Base-by-base conservation (phyloP, 2,329 filamentous ascomycete genomes). In the Talaromyces sp. region DNA sequence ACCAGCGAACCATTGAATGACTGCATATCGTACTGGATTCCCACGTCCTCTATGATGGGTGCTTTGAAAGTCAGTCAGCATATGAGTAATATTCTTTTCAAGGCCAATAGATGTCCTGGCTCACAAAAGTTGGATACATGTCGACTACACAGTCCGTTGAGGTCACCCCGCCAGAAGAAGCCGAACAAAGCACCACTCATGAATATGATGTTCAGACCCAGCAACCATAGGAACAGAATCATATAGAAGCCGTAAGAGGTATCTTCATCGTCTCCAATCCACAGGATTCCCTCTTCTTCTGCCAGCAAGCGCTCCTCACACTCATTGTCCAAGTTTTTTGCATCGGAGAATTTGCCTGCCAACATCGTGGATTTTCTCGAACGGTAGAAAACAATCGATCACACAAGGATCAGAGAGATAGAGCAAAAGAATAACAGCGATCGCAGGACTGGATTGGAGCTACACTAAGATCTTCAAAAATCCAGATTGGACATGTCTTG, bases 1-100 rank as follows among this genome's bases (percentile, higher is more conserved):
- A 84, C 60, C 17, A 86, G 81, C 0, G 79, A 80, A 0, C 83
- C 83, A 55, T 86, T 83, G 66, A 85, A 86, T 2, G 58, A 58
- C 46, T 75, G 65, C 0, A 63, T 62, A 10, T 71, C 65, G 63
- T 78, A 81, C 10, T 65, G 62, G 4, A 80, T 69, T 20, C 70
- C 62, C 5, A 80, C 65, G 8, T 79, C 73, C 20, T 72, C 69
- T 32, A 72, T 51, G 0, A 77, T 41, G 0, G 74, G 73, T 10
- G 74, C 67, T 70, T 17, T n/a, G 13, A 7, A 11, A n/a, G 19
- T 3, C 9, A 33, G 10, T 20, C 11, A 3, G 35, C 22, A 46
- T 13, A 35, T 14, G 2, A 16, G 6, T n/a, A n/a, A n/a, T n/a
- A n/a, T n/a, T n/a, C 5, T 2, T 27, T 14, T 27, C 9, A n/a